Percentiles rank a stretch among this genome's conserved stretches.
phyloP scores from a whole-genome alignment of 169 alveolate genomes.

The Cryptosporidium viatorum region DNA sequence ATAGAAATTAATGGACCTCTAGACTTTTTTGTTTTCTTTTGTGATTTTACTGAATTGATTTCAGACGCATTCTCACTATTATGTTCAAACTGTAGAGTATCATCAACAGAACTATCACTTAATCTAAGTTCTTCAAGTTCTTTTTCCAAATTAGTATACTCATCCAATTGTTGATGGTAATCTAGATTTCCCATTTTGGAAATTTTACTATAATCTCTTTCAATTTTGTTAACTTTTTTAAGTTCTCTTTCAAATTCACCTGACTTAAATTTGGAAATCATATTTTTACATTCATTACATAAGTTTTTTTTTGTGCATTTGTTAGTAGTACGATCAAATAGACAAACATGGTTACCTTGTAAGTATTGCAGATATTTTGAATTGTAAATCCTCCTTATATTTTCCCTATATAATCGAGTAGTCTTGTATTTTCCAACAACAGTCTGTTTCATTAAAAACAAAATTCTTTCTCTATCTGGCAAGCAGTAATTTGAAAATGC shows the following conservation, averaged over 20 bases:
- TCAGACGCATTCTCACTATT: background rate
- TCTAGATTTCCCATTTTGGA: background rate
- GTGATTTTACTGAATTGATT: background rate
- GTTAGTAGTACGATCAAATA: too few species aligned
- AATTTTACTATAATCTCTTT: background rate
- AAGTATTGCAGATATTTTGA: background rate
- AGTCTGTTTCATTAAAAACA: conserved; percentile 11
- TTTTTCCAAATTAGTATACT: background rate
- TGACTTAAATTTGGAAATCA: background rate
- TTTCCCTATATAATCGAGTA: background rate
- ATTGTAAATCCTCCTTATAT: background rate
- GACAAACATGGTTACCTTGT: background rate
- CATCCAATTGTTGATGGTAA: background rate
- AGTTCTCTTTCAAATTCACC: conserved; percentile 17
- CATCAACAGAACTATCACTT: background rate
- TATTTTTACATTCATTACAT: background rate
- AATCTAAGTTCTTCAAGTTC: background rate
- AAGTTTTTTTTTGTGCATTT: conserved; percentile 2
- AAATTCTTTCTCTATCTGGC: background rate
- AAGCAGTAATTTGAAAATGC: conserved; percentile 30
- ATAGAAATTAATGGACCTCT: background rate
- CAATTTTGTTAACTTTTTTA: background rate
- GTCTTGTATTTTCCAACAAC: conserved; percentile 5
- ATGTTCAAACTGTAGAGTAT: background rate
- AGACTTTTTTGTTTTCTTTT: background rate